These are phyloP conservation scores for Penstemon newberryi DNA, from an alignment of 257 asterid genomes.

Conservation along the genomic window DNA sequence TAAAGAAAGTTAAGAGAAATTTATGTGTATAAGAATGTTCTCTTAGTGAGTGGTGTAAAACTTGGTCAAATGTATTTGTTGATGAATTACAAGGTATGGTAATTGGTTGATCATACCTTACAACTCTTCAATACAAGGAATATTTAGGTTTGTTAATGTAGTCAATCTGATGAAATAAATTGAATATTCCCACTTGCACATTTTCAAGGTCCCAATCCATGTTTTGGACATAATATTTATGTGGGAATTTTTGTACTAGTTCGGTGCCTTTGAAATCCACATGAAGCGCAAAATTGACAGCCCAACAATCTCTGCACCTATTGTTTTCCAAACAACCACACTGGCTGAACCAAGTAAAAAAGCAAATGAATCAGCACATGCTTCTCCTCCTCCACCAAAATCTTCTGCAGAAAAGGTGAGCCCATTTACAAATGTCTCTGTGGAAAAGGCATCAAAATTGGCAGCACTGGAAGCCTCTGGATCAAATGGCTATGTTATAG, in stretches of 20 bases:
- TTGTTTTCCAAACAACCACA: slow-evolving; percentile 42
- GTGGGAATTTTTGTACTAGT: slow-evolving; percentile 36
- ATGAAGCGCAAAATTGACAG: slow-evolving; percentile 60
- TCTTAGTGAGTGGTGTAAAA: not conserved
- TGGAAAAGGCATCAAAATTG: slow-evolving; percentile 62
- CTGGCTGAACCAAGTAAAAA: slow-evolving; percentile 56
- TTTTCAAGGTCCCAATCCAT: slow-evolving; percentile 10
- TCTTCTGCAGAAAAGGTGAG: slow-evolving; percentile 57
- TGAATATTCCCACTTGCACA: not conserved
- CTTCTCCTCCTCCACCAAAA: slow-evolving; percentile 52
- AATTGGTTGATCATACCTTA: slow-evolving; percentile 11
- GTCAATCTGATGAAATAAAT: slow-evolving; percentile 2
- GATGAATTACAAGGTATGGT: slow-evolving; percentile 9
- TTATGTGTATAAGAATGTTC: not conserved
- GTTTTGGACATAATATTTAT: slow-evolving; percentile 16
- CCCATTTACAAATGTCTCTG: slow-evolving; percentile 58
- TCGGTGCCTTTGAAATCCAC: slow-evolving; percentile 79
- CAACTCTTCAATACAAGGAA: not conserved
- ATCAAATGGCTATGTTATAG: slow-evolving; percentile 56
- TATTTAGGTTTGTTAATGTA: slow-evolving; percentile 14
- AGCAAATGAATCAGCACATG: slow-evolving; percentile 42
- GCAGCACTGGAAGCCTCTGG: slow-evolving; percentile 73
- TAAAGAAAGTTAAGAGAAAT: slow-evolving; percentile 10
- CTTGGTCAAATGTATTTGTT: not conserved
- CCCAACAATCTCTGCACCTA: slow-evolving; percentile 44